A percentile compares a stretch with the other conserved stretches of the same genome.
phyloP scores from a whole-genome alignment of 345 rosid species.

The Excoecaria agallocha region DNA sequence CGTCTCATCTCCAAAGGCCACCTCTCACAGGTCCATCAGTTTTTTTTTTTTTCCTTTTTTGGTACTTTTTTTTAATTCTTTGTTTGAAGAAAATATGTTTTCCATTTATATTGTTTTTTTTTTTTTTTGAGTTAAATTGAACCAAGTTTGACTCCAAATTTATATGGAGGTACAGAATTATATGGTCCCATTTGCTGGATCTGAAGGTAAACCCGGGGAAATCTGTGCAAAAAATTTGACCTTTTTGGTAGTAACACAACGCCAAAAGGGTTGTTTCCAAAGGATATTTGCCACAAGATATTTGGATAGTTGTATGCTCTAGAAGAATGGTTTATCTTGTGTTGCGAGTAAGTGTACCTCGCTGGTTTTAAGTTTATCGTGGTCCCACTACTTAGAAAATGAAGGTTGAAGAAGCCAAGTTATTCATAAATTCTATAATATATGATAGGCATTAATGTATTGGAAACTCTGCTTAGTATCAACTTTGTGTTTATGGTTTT shows the following conservation, averaged over 20 bases:
- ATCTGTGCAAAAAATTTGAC: too few species aligned
- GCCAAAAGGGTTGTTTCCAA: too few species aligned
- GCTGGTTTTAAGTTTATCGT: too few species aligned
- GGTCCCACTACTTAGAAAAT: not conserved
- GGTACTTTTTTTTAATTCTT: not conserved
- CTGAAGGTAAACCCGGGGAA: too few species aligned
- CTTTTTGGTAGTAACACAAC: too few species aligned
- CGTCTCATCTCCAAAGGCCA: conserved; percentile 64
- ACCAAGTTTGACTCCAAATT: too few species aligned
- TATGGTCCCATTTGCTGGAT: not conserved
- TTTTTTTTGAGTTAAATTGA: not conserved
- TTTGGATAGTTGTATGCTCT: too few species aligned
- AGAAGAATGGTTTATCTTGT: too few species aligned
- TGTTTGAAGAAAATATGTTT: too few species aligned
- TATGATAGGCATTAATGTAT: not conserved
- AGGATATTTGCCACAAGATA: too few species aligned
- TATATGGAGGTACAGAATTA: too few species aligned
- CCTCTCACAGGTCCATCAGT: conserved; percentile 51
- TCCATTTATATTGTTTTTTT: not conserved
- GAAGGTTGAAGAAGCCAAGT: not conserved
- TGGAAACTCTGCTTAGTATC: not conserved
- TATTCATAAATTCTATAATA: not conserved
- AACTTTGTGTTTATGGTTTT: not conserved
- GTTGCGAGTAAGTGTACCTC: too few species aligned
- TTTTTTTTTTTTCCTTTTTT: not conserved